Evolutionary conservation across 257 asterid species (phyloP), one percentile per base, ranked within the genome.

Genomic region (Ajuga chamaepitys): DNA sequence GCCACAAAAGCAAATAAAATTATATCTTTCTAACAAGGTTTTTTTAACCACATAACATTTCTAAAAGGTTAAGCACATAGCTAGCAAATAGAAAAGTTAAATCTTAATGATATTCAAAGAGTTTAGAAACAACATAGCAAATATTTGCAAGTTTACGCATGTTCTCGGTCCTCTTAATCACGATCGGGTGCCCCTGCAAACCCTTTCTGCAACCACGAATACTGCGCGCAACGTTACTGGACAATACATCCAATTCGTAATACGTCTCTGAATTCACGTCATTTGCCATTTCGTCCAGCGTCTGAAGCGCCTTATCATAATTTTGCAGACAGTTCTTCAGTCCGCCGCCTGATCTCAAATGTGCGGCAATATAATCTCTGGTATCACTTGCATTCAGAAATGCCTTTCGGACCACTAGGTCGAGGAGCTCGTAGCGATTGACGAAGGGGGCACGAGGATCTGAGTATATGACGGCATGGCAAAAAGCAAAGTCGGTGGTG

Each of bases 221-320:
- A 14, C 12, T 2, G 3, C 62, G 14, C 24, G 58, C 74, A 3
- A 69, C 64, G 0, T 25, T 60, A 0, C 59, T 32, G 0, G 86
- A 46, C 20, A 20, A 17, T 0, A 38, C 3, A 54, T 58, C 80
- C 67, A 81, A 64, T 0, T 42, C 65, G 44, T 16, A 47, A 20
- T 56, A 72, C 30, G 74, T 32, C 4, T 78, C 82, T 34, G 72
- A 70, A n/a, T 78, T 67, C 74, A 81, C 45, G 58, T 81, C 44
- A 59, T 37, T 24, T 11, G 72, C 54, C 53, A 73, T 53, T 38
- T 14, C 44, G 0, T 1, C 5, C 14, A 78, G 55, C 11, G 17
- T 44, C 18, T 6, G 44, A 9, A 62, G 12, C 42, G 80, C 77
- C 47, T 17, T 34, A 0, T 58, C 7, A 26, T 81, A 81, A 28